phyloP scores from a whole-genome alignment of 2,329 filamentous ascomycete genomes.

The Cladosporium sp. region DNA sequence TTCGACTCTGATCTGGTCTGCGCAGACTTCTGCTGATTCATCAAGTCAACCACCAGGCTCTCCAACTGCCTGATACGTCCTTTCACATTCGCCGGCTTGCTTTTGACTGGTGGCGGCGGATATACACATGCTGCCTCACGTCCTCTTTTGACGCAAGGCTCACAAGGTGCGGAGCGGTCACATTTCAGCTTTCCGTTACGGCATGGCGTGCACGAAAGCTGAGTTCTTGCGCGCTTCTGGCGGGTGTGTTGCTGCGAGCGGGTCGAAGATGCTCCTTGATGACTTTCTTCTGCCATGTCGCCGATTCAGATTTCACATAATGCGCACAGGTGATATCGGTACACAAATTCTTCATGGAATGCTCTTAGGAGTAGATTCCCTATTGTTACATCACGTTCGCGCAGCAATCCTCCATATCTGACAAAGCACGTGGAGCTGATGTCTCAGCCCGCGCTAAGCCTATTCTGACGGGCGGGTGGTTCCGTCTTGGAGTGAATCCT shows the following conservation, averaged over 20 bases:
- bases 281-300: conserved; percentile 2
- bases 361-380: too few relatives aligned
- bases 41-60: conserved; percentile 30
- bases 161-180: conserved; percentile 31
- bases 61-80: conserved; percentile 31
- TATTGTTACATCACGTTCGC: too few relatives aligned
- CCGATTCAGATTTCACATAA: not conserved
- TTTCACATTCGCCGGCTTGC: conserved; percentile 30
- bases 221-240: conserved; percentile 32
- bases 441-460: too few relatives aligned
- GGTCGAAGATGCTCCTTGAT: not conserved
- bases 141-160: conserved; percentile 33
- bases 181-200: conserved; percentile 33
- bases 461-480: too few relatives aligned
- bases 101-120: conserved; percentile 27
- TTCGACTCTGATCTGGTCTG: not conserved
- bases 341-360: too few relatives aligned
- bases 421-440: too few relatives aligned
- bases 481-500: too few relatives aligned
- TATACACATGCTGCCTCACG: conserved; percentile 28
- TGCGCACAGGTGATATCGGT: too few relatives aligned
- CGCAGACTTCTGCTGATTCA: conserved; percentile 25
- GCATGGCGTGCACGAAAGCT: conserved; percentile 32
- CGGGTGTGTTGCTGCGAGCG: conserved; percentile 19
- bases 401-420: too few relatives aligned